Evolutionary conservation across 768 basidiomycete genomes (phyloP), one percentile per base, ranked within the genome.

Genomic region (Leccinum variicolor): DNA sequence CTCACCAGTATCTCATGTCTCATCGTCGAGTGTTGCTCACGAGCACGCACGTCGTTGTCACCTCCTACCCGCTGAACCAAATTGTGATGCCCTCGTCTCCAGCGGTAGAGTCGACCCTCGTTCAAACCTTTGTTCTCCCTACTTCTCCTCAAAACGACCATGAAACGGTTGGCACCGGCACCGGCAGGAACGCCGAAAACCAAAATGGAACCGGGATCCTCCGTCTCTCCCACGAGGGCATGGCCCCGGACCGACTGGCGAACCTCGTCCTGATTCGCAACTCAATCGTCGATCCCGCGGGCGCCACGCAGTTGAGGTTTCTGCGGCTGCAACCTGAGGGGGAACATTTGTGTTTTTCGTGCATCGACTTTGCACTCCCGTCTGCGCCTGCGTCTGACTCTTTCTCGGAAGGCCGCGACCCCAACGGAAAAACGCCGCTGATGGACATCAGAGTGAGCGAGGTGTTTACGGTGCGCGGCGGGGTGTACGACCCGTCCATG

Each of bases 241-340:
- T 58, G 17, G 9, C 41, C 2, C n/a, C 36, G 0, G 36, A 52
- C 17, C n/a, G 25, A 8, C 23, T 60, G 25, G 25, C 23, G 4
- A 55, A 60, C 23, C 50, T 59, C 3, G 29, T 5, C 25, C 36
- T 59, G 19, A n/a, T 11, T 53, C 57, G 59, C 29, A 59, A 60
- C 17, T 59, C 59, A 15, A 43, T n/a, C 45, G 13, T 39, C 8
- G 11, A 48, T 14, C 1, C 45, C 13, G 28, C 9, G 3, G 21
- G 9, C 1, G 14, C 17, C 25, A 60, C 51, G 7, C 29, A 13
- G 14, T 15, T 59, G 51, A 55, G 56, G 28, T 48, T 47, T 21
- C 15, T 59, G 15, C 48, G 33, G 19, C 15, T 53, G 28, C 59
- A 36, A n/a, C n/a, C 23, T 17, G 23, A 46, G 11, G 17, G 29